These are phyloP conservation scores for Pugionium cornutum DNA, from an alignment of 345 rosid species.

Conservation along the genomic window DNA sequence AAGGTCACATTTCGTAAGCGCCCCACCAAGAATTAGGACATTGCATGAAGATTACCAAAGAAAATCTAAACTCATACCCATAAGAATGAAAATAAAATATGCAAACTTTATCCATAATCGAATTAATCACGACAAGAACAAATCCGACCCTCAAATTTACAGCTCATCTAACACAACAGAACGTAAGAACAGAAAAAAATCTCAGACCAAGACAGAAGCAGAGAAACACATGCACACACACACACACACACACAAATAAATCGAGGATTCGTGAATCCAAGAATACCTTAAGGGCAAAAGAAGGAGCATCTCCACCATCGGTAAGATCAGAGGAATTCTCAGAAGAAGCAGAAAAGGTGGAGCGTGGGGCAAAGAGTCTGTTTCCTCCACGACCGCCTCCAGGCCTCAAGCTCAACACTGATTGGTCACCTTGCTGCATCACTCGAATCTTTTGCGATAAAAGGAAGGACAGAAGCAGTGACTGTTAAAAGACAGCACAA, in stretches of 20 bases:
- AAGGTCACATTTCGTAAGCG: slow-evolving; percentile 39
- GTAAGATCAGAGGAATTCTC: slow-evolving; percentile 24
- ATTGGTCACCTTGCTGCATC: slow-evolving; percentile 95
- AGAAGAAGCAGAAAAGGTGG: slow-evolving; percentile 42
- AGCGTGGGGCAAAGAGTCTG: slow-evolving; percentile 61
- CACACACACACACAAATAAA: too few species aligned
- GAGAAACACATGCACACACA: neutral
- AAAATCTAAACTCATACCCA: neutral
- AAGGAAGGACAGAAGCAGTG: neutral
- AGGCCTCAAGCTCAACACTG: slow-evolving; percentile 98
- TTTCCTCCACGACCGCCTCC: slow-evolving; percentile 94
- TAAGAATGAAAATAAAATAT: slow-evolving; percentile 8
- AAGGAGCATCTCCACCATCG: slow-evolving; percentile 46
- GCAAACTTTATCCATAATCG: slow-evolving; percentile 11
- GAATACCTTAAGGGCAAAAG: slow-evolving; percentile 49
- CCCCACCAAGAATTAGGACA: slow-evolving; percentile 49
- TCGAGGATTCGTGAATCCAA: neutral
- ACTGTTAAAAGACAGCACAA: neutral
- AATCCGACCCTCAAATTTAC: slow-evolving; percentile 9
- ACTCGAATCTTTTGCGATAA: slow-evolving; percentile 41
- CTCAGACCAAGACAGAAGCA: neutral
- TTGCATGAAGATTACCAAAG: slow-evolving; percentile 6
- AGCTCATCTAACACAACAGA: neutral
- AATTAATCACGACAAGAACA: slow-evolving; percentile 1
- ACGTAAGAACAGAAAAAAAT: neutral